Conservation (phyloP, 192 early-diverging fungal species). For the Cetraspora pellucida region DNA sequence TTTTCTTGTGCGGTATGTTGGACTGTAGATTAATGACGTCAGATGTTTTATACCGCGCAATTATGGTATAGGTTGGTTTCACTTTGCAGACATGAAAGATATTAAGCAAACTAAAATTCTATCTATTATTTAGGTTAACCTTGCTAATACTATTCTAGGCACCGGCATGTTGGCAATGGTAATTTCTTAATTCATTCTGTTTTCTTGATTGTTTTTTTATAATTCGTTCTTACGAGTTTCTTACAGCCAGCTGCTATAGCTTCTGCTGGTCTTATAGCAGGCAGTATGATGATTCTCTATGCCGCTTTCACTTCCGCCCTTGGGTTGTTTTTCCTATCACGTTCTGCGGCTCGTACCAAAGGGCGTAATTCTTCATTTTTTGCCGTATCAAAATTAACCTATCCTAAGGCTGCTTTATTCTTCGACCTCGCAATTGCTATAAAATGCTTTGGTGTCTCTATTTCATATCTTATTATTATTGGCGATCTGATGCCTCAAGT, state of each 20-base stretch:
- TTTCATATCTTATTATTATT: conserved; percentile 94
- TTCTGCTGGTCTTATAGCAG: conserved; percentile 78
- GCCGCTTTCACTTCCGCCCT: conserved; percentile 74
- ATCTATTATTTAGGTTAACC: conserved; percentile 73
- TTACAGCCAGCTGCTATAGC: conserved; percentile 81
- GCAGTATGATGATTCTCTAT: conserved; percentile 78
- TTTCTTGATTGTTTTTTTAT: neutral
- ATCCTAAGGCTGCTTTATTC: conserved; percentile 81
- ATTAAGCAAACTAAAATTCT: conserved; percentile 21
- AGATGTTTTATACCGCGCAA: neutral
- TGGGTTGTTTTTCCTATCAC: conserved; percentile 84
- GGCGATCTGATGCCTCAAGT: conserved; percentile 90
- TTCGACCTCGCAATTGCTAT: conserved; percentile 98
- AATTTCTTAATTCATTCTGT: conserved; percentile 17
- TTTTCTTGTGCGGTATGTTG: conserved; percentile 28
- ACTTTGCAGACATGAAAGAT: neutral
- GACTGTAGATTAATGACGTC: neutral
- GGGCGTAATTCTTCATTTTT: conserved; percentile 89
- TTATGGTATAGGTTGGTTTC: neutral
- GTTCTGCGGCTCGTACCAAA: conserved; percentile 71
- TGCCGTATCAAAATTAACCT: conserved; percentile 87
- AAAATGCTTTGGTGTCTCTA: conserved; percentile 97
- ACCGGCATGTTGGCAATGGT: conserved; percentile 98
- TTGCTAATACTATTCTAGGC: conserved; percentile 96
- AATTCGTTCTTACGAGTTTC: neutral